phyloP scores from a whole-genome alignment of 179 eudicot genomes.

The Actinidia arguta region DNA sequence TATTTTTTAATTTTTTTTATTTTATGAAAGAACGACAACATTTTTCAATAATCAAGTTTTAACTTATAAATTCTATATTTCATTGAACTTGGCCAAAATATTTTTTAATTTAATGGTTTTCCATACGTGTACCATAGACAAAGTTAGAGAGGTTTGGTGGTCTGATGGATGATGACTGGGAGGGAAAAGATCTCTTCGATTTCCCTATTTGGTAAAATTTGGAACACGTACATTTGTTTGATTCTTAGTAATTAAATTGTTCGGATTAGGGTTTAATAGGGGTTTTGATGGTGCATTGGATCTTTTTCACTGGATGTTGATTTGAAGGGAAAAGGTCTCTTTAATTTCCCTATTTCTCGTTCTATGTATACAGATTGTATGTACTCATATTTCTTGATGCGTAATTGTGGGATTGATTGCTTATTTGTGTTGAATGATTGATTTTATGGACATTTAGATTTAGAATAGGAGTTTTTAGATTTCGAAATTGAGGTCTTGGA shows the following conservation, averaged over 20 bases:
- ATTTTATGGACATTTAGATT: neutral
- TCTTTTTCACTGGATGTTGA: neutral
- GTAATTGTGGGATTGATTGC: neutral
- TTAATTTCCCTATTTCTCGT: neutral
- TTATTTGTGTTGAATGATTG: neutral
- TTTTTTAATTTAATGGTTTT: too few relatives aligned
- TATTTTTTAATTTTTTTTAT: too few relatives aligned
- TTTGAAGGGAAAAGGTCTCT: constrained; percentile 37
- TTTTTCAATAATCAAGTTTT: too few relatives aligned
- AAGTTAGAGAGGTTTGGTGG: too few relatives aligned
- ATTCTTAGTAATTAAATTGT: neutral
- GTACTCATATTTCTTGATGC: neutral
- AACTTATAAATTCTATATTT: too few relatives aligned
- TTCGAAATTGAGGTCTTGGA: neutral
- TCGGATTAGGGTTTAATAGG: neutral
- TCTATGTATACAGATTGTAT: neutral
- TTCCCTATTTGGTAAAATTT: too few relatives aligned
- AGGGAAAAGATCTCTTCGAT: too few relatives aligned
- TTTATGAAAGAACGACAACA: too few relatives aligned
- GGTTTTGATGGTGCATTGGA: neutral
- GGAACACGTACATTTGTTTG: too few relatives aligned
- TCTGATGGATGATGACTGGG: too few relatives aligned
- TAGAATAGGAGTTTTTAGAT: neutral
- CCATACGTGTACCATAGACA: too few relatives aligned
- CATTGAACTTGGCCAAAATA: too few relatives aligned